Evolutionary conservation across 1,284 basidiomycete genomes (phyloP), one percentile per base, ranked within the genome.

Genomic region (Puccinia hordei): DNA sequence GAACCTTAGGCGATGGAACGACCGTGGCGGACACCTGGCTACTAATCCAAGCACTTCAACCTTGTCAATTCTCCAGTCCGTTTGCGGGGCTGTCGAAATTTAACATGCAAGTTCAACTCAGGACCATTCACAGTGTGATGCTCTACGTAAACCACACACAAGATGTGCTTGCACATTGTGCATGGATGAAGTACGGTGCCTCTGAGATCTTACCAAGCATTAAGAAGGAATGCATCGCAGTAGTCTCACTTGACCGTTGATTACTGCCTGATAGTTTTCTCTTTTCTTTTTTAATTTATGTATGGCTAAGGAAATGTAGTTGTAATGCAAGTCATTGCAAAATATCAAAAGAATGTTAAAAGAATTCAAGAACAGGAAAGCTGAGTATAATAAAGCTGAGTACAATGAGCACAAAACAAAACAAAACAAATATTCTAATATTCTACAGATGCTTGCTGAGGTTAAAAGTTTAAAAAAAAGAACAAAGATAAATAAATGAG

Each of bases 151-250:
- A 49, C 12, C 61, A 65, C 17, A 65, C 30, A 13, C 19, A 69
- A 0, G 65, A 78, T 12, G 41, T 78, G 13, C 33, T 78, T 38
- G 65, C 75, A 12, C 75, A 69, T 27, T 78, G 75, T 46, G 65
- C 75, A 24, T 78, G 75, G 75, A 68, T 78, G 1, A 78, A 55
- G 65, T 76, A 76, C 46, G 61, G 30, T 12, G 22, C 46, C 1
- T 2, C 6, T 49, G 24, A 68, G n/a, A 68, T 68, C 2, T 44
- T 68, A 68, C 66, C 66, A 19, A 9, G 3, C 41, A 68, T 68
- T 15, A 68, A 68, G 24, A 46, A 27, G 38, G 44, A 68, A 13
- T 68, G 33, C 41, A 46, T 68, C 46, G 66, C 66, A 2, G 1
- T 68, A 27, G 38, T 68, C 6, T 17, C 33, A 3, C 41, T 68